Conservation (phyloP, 2,329 filamentous ascomycete genomes). For the Penicillium sp. region DNA sequence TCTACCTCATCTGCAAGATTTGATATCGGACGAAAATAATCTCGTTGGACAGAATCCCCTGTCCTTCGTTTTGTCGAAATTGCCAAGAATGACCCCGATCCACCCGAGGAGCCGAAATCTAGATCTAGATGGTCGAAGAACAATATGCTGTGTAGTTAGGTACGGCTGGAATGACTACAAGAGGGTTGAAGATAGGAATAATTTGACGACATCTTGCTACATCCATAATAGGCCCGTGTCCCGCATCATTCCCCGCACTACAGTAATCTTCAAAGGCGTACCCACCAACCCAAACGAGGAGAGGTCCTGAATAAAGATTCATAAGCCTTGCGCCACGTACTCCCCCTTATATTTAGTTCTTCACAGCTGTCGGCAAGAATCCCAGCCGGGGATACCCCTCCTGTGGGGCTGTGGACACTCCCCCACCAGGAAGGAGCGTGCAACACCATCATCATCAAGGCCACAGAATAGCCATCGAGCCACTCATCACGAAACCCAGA, state of each 20-base stretch:
- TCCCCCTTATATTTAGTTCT: not conserved
- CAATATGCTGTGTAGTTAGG: constrained; percentile 10
- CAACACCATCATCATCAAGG: not conserved
- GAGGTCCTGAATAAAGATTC: not conserved
- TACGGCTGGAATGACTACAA: not conserved
- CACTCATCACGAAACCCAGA: not conserved
- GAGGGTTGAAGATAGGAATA: no score
- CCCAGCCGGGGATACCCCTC: not conserved
- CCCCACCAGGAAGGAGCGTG: not conserved
- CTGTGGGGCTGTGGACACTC: not conserved
- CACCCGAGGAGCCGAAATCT: constrained; percentile 6
- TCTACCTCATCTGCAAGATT: constrained; percentile 48
- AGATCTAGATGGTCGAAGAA: constrained; percentile 8
- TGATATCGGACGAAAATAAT: constrained; percentile 37
- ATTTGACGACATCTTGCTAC: no score
- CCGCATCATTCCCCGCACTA: no score
- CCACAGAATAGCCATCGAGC: not conserved
- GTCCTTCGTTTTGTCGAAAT: constrained; percentile 12
- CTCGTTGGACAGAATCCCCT: constrained; percentile 24
- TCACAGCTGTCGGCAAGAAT: not conserved
- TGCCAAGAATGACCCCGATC: constrained; percentile 16
- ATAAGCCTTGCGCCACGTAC: not conserved
- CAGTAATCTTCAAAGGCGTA: no score
- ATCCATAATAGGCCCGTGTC: no score
- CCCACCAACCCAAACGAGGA: no score